A percentile compares a stretch with the other conserved stretches of the same genome.
Evolutionary conservation across 148 eudicot species (phyloP).

Genomic region (Arctostaphylos glauca): DNA sequence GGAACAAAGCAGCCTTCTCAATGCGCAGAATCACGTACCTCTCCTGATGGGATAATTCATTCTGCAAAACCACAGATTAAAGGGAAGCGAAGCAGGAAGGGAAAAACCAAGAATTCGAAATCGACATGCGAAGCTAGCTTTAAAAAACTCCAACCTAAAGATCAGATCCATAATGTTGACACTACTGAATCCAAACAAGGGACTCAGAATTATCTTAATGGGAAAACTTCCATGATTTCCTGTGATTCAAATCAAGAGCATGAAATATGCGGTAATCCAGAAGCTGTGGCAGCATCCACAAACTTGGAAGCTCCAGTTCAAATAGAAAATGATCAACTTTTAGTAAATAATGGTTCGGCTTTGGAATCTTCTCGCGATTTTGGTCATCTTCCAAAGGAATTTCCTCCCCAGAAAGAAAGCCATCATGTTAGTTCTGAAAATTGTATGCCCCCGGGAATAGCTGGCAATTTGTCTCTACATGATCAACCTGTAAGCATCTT

Average conservation of each 20-base stretch:
- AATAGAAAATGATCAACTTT: conserved; percentile 17
- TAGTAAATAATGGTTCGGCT: conserved; percentile 21
- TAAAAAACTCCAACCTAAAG: conserved; percentile 29
- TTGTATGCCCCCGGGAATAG: conserved; percentile 20
- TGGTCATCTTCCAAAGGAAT: conserved; percentile 29
- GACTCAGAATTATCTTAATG: conserved; percentile 16
- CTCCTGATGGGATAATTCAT: conserved; percentile 38
- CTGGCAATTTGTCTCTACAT: conserved; percentile 24
- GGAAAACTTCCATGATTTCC: conserved; percentile 17
- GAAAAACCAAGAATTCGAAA: conserved; percentile 24
- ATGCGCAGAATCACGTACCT: conserved; percentile 20
- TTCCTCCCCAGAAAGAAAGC: conserved; percentile 22
- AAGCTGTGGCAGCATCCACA: conserved; percentile 20
- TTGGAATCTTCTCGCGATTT: conserved; percentile 25
- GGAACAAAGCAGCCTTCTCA: conserved; percentile 30
- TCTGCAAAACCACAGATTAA: conserved; percentile 38
- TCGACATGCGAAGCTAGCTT: conserved; percentile 18
- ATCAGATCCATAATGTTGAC: conserved; percentile 17
- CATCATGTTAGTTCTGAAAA: conserved; percentile 23
- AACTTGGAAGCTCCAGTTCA: conserved; percentile 26
- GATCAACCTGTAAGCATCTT: conserved; percentile 47
- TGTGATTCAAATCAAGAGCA: conserved; percentile 21
- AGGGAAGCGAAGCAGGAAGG: conserved; percentile 62
- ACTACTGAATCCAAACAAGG: conserved; percentile 21
- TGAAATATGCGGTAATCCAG: conserved; percentile 16